These are phyloP conservation scores for Phytopythium oedochilum DNA, from an alignment of 352 stramenopile species.

Conservation along the genomic window DNA sequence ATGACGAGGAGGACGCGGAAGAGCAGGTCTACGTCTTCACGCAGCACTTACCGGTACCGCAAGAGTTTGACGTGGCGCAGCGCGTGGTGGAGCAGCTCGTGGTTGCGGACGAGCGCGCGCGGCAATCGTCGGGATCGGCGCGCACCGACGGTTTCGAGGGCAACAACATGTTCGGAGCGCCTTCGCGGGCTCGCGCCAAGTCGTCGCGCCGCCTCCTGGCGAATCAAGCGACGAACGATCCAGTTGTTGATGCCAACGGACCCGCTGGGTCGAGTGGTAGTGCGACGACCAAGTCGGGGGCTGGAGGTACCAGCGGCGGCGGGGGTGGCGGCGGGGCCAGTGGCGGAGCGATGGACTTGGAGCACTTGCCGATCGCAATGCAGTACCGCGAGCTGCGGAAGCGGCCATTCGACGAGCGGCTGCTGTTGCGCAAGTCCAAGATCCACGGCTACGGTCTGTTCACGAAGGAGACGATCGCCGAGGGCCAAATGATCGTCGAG, in stretches of 20 bases:
- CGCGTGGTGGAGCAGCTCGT: constrained; percentile 76
- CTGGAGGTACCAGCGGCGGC: constrained; percentile 4
- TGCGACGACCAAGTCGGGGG: constrained; percentile 5
- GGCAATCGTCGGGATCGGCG: constrained; percentile 78
- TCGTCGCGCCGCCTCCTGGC: constrained; percentile 17
- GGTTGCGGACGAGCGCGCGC: constrained; percentile 77
- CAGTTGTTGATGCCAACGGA: neutral
- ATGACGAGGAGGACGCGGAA: constrained; percentile 17
- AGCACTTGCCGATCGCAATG: constrained; percentile 83
- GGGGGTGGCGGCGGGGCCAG: constrained; percentile 12
- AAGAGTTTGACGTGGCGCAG: constrained; percentile 78
- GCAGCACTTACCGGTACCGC: constrained; percentile 60
- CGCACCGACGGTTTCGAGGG: constrained; percentile 82
- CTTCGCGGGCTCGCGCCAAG: constrained; percentile 9
- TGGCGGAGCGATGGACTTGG: constrained; percentile 64
- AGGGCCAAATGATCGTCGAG: constrained; percentile 96
- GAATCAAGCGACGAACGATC: constrained; percentile 32
- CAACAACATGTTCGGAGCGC: constrained; percentile 38
- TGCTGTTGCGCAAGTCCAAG: constrained; percentile 90
- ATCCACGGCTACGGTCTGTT: constrained; percentile 98
- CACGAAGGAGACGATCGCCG: constrained; percentile 85
- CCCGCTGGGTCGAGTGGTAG: neutral
- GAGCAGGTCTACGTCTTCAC: constrained; percentile 83
- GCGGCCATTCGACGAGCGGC: constrained; percentile 85
- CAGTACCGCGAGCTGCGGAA: constrained; percentile 91